phyloP scores from a whole-genome alignment of 2,329 filamentous ascomycete genomes.

The Penicillium sp. region DNA sequence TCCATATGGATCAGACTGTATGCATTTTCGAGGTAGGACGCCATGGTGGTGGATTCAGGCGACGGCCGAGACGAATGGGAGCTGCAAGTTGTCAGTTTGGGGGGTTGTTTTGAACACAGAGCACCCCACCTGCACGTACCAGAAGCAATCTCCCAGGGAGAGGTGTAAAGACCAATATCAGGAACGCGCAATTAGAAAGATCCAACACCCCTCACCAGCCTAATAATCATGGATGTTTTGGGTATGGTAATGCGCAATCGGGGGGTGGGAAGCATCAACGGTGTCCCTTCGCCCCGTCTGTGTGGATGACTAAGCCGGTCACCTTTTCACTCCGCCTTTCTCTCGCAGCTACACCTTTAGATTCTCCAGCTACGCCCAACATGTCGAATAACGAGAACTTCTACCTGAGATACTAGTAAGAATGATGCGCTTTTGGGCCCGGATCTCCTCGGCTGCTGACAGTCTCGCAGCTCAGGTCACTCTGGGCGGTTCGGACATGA shows the following conservation, averaged over 20 bases:
- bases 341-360: background rate
- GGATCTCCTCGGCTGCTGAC: conserved; percentile 43
- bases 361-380: conserved; percentile 14
- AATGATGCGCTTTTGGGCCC: conserved; percentile 26
- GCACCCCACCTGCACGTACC: conserved; percentile 22
- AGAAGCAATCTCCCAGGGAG: conserved; percentile 26
- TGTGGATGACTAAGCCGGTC: conserved; percentile 47
- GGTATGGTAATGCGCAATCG: conserved; percentile 29
- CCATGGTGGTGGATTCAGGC: conserved; percentile 63
- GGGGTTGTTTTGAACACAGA: conserved; percentile 31
- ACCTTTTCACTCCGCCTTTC: conserved; percentile 21
- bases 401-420: conserved; percentile 97
- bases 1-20: conserved; percentile 98
- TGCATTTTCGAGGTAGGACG: conserved; percentile 87
- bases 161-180: conserved; percentile 22
- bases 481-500: conserved; percentile 97
- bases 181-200: conserved; percentile 27
- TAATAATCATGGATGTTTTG: conserved; percentile 36
- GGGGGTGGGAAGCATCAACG: conserved; percentile 34
- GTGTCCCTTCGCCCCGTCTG: conserved; percentile 44
- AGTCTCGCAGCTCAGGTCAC: conserved; percentile 76
- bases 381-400: conserved; percentile 80
- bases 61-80: conserved; percentile 30
- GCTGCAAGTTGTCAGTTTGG: conserved; percentile 35
- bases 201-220: conserved; percentile 37